phyloP scores from a whole-genome alignment of 805 yeast species.

The Pachysolen tannophilus region DNA sequence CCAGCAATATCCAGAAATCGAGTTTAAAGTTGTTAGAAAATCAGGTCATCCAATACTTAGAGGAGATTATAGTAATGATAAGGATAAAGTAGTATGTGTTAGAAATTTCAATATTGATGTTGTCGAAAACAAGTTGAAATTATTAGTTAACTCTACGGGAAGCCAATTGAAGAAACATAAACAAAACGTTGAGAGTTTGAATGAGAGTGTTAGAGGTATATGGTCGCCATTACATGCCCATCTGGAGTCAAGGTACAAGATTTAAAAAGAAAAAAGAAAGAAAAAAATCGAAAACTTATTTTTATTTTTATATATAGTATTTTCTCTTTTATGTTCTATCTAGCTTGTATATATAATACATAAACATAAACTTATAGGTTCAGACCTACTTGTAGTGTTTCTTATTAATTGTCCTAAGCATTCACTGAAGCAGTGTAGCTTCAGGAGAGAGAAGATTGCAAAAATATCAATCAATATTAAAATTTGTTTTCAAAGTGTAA shows the following conservation, averaged over 20 bases:
- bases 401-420: no score
- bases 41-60: constrained; percentile 77
- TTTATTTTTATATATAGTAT: no score
- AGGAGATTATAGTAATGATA: constrained; percentile 45
- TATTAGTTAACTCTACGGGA: constrained; percentile 67
- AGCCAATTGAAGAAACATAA: constrained; percentile 49
- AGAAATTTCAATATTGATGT: constrained; percentile 58
- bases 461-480: no score
- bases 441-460: no score
- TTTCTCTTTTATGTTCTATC: no score
- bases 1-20: constrained; percentile 50
- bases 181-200: constrained; percentile 73
- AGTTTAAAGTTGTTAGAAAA: constrained; percentile 60
- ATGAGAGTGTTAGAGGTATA: constrained; percentile 85
- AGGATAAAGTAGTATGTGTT: constrained; percentile 61
- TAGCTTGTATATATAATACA: no score
- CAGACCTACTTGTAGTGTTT: no score
- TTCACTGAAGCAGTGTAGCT: no score
- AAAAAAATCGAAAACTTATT: no score
- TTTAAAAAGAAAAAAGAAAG: no score
- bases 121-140: constrained; percentile 55
- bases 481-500: no score
- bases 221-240: constrained; percentile 94
- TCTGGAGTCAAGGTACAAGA: constrained; percentile 38
- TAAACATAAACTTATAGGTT: no score